Evolutionary conservation across 2,329 filamentous ascomycete genomes (phyloP), one percentile per base, ranked within the genome.

Genomic region (Colletotrichum agaves): DNA sequence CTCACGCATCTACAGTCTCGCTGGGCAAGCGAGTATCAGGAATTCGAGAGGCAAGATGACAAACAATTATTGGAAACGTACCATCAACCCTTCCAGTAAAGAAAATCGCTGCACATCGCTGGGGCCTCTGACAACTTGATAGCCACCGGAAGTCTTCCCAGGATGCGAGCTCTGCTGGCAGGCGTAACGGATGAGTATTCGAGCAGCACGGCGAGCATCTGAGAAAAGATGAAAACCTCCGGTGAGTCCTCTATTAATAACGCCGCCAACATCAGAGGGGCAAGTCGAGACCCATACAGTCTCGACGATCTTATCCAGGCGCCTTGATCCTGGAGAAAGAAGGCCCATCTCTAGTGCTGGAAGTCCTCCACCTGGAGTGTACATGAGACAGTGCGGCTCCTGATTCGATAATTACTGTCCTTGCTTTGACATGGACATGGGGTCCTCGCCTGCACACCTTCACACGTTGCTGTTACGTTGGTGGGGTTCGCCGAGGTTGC

Each of bases 401-500:
- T 5, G 12, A 4, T 23, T 12, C 52, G 15, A 10, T 3, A n/a
- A 12, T 15, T 31, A 69, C 67, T 67, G 67, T 69, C 63, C 47
- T 15, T 23, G 17, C 8, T 31, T 31, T 21, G 46, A 63, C 59
- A 59, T 39, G 52, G 63, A 19, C 53, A 35, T 49, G 63, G 58
- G 53, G 46, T 12, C 41, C 27, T 43, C 21, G 31, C 53, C 53
- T 43, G 58, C 67, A 58, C 59, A 63, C 67, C 67, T 67, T 55
- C 67, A 62, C 56, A 69, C 65, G 58, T 55, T 62, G 49, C 65
- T 69, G 69, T 69, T 69, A 70, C 66, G 69, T 66, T 43, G 69
- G 69, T 69, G 69, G 66, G 65, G 68, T 57, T 59, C 21, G 17
- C 23, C 6, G 31, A 55, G 43, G 55, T 69, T 57, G 49, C 62